phyloP scores from a whole-genome alignment of 208 protist species.

The Porcisia hertigi region DNA sequence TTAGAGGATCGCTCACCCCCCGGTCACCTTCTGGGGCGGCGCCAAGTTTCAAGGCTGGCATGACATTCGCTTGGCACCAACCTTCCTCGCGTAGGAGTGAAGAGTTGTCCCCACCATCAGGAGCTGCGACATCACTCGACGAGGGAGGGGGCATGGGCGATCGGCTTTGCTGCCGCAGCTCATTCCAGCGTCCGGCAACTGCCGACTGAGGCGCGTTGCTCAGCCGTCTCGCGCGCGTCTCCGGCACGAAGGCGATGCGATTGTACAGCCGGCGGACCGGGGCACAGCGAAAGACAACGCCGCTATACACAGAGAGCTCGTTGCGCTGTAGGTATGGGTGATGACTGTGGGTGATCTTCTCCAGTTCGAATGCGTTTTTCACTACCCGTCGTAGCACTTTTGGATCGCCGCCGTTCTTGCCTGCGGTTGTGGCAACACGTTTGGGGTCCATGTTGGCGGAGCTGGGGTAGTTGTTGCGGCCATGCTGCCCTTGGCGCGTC shows the following conservation, averaged over 20 bases:
- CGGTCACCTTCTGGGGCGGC: constrained; percentile 1
- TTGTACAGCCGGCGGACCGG: constrained; percentile 54
- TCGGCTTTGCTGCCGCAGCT: background rate
- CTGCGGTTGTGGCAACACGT: background rate
- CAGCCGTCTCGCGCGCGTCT: constrained; percentile 16
- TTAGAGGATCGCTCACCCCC: constrained; percentile 16
- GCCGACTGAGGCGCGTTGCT: constrained; percentile 13
- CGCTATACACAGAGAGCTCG: constrained; percentile 45
- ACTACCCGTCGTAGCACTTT: constrained; percentile 30
- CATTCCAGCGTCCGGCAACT: background rate
- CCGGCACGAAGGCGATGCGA: constrained; percentile 36
- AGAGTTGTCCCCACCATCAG: background rate
- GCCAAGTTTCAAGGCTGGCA: constrained; percentile 16
- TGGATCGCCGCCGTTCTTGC: background rate
- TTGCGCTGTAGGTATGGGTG: constrained; percentile 49
- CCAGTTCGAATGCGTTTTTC: constrained; percentile 35
- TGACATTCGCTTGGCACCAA: background rate
- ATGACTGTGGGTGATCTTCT: constrained; percentile 33
- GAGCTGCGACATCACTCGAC: background rate
- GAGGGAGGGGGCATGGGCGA: background rate
- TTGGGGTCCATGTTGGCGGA: background rate
- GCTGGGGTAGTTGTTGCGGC: background rate
- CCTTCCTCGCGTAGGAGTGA: background rate
- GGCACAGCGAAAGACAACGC: constrained; percentile 52
- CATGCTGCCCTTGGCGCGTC: background rate